These are phyloP conservation scores for Monsonia emarginata DNA, from an alignment of 441 rosid species.

Conservation along the genomic window DNA sequence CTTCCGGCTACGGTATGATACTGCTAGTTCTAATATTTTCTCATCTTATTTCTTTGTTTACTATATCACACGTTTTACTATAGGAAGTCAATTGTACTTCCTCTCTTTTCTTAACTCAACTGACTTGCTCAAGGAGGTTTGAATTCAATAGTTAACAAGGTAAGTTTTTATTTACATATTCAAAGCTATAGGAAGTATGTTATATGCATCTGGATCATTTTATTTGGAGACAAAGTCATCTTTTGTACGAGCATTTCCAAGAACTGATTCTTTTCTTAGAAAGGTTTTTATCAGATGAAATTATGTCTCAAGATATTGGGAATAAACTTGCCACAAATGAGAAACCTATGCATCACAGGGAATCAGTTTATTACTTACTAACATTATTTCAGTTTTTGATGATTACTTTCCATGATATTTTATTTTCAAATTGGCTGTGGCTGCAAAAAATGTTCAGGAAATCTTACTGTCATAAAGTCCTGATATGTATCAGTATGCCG, in stretches of 20 bases:
- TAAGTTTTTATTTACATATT: not conserved
- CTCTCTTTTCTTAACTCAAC: not conserved
- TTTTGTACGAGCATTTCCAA: not conserved
- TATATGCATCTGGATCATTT: not conserved
- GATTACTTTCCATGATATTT: too few species aligned
- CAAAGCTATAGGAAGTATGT: not conserved
- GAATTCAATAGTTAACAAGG: not conserved
- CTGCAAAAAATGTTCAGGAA: too few species aligned
- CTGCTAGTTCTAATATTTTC: not conserved
- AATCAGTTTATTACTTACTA: too few species aligned
- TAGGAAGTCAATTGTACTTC: not conserved
- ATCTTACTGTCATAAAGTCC: too few species aligned
- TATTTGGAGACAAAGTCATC: not conserved
- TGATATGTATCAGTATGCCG: too few species aligned
- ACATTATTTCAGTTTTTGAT: too few species aligned
- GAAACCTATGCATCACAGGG: too few species aligned
- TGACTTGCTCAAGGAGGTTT: not conserved
- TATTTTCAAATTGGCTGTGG: too few species aligned
- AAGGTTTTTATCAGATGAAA: too few species aligned
- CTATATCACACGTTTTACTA: not conserved
- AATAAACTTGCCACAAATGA: too few species aligned
- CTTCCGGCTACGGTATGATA: constrained; percentile 66
- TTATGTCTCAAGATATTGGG: too few species aligned
- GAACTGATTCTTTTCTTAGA: too few species aligned
- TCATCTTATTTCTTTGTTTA: not conserved